Base-by-base conservation (phyloP, 176 grass and related monocot genomes). In the Oryza australiensis region DNA sequence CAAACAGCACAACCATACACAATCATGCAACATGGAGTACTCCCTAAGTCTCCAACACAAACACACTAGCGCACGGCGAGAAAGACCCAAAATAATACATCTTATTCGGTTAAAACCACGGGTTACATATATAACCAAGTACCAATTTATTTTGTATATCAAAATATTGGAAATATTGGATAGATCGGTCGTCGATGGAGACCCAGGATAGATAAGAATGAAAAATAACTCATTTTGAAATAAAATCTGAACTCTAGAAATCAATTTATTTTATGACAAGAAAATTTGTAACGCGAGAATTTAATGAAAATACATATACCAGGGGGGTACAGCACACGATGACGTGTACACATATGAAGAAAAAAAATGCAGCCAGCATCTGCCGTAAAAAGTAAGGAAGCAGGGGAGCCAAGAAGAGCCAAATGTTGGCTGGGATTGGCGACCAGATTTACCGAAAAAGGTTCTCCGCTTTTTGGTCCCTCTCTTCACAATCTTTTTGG, bases 371-470 rank as follows among this genome's bases (percentile, higher is more conserved):
- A 51, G 22, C 41, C 5, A 55, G 49, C 51, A 73, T 74, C 18
- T 64, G 28, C 22, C 1, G 81, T 59, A 62, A 77, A 85, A 48
- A 12, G 48, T 16, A 0, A 68, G 6, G 38, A 62, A 41, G 4
- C 11, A 28, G 5, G 15, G 46, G 48, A 68, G 12, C 48, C 49
- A 70, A 70, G 24, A 32, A 20, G 12, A 77, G 35, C 26, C 16
- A 60, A 11, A 60, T 77, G 7, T 32, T 68, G 43, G 26, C 35
- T 67, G 43, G 35, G 66, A 70, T 63, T 20, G 11, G 41, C 51
- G 22, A 27, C 14, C 75, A 85, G 51, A 64, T 49, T 70, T 71
- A 85, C 51, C 83, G 3, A 64, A 79, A 79, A 79, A 64, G 74
- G 1, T 38, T 22, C 22, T 27, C 28, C 6, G 63, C 74, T 72